Base-by-base conservation (phyloP, 208 protist genomes). In the Trypanosoma melophagium region DNA sequence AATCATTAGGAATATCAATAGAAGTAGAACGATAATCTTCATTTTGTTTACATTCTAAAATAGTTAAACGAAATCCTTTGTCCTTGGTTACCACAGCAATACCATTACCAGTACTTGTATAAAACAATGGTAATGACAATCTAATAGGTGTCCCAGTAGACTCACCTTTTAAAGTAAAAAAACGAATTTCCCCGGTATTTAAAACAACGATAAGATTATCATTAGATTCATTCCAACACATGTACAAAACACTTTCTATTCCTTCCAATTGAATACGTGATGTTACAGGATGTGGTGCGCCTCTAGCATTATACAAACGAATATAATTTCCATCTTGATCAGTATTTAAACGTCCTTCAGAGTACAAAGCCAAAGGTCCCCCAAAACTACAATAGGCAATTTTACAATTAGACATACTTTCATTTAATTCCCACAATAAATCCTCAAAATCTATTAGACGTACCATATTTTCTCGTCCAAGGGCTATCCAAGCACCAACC, bases 201-300 rank as follows among this genome's bases (percentile, higher is more conserved):
- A 88, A 66, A 1, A 88, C 70, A 53, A 94, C 68, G 58, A 92
- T 74, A 31, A 94, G 63, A 63, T 94, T 72, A 78, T 89, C 82
- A n/a, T 72, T 63, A 19, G 38, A 53, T 14, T 76, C 44, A 70
- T 89, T 86, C 86, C 85, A 94, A 57, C 79, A 86, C 72, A 92
- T 78, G 50, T 80, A 92, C 14, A 84, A 40, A 17, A 91, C 81
- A 35, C 61, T 75, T 53, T 89, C 70, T 3, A 79, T 77, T 9
- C 76, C 75, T 54, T 72, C 62, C 5, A 75, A 72, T 35, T 13
- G 35, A 57, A 87, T 82, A 64, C 41, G 45, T 35, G 47, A 47
- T 14, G 56, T 73, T 28, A 66, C 52, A 25, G 60, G 61, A 61
- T 79, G 66, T 35, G 51, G 38, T 49, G 9, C 62, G 8, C 77